Evolutionary conservation across 108 stramenopile genomes (phyloP).

Genomic region (Cyclotella baltica): DNA sequence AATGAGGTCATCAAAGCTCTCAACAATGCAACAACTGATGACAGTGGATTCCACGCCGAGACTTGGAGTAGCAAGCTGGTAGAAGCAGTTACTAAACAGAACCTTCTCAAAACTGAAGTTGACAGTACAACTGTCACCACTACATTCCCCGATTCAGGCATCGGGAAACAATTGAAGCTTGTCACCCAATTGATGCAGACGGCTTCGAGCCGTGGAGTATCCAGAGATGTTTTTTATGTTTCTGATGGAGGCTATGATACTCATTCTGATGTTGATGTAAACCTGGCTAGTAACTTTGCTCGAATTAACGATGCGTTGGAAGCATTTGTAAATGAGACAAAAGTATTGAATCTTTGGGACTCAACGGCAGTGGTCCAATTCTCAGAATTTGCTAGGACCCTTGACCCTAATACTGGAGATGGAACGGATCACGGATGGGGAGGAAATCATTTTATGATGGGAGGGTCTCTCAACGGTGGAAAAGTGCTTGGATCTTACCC

Average conservation of each 20-base stretch:
- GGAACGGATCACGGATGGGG: conserved; percentile 84
- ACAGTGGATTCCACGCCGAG: conserved; percentile 60
- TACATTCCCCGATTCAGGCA: conserved; percentile 30
- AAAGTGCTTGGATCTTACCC: conserved; percentile 68
- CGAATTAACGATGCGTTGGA: conserved; percentile 51
- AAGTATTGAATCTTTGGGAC: conserved; percentile 59
- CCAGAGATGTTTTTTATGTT: conserved; percentile 63
- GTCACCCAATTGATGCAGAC: conserved; percentile 57
- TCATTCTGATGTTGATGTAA: conserved; percentile 40
- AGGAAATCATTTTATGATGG: conserved; percentile 59
- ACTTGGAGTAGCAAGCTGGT: conserved; percentile 48
- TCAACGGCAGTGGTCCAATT: conserved; percentile 55
- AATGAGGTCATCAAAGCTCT: conserved; percentile 43
- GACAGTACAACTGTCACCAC: conserved; percentile 34
- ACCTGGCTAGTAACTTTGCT: conserved; percentile 38
- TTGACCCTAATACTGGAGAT: conserved; percentile 75
- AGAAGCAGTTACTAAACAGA: conserved; percentile 27
- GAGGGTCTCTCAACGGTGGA: conserved; percentile 66
- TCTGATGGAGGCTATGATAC: conserved; percentile 62
- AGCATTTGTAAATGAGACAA: conserved; percentile 63
- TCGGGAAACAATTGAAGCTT: conserved; percentile 33
- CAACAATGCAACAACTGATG: conserved; percentile 53
- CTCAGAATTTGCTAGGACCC: conserved; percentile 76
- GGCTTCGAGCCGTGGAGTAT: conserved; percentile 21
- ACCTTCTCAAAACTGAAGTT: conserved; percentile 34